Evolutionary conservation across 345 rosid species (phyloP), one percentile per base, ranked within the genome.

Genomic region (Laguncularia racemosa): DNA sequence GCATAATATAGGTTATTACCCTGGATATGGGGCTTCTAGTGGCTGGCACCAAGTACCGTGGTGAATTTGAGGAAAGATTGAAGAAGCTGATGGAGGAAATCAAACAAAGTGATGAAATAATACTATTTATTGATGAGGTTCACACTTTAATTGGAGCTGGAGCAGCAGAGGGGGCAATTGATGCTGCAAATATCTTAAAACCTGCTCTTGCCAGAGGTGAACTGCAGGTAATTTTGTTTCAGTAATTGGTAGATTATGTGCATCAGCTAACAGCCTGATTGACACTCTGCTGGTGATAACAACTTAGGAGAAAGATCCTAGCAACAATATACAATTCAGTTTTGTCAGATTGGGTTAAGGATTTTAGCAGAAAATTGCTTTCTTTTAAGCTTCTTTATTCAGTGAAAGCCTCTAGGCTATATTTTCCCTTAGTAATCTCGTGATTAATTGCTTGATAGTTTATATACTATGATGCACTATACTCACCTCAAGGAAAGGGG

Each of bases 131-230:
- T 61, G 99, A 95, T 78, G 99, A 95, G 76, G 99, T 95, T 61
- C 99, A 95, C 77, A 95, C 97, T 16, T 62, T 95, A 59, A 90
- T 95, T 52, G 99, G 97, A 59, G 97, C 99, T 20, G 99, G 97
- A 68, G 99, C 99, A 13, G 99, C 96, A 12, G 99, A 95, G 78
- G 99, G 99, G 23, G 97, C 99, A 0, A 95, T 95, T 38, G 99
- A 95, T 78, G 99, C 99, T 67, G 99, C 99, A 56, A 90, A 90
- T 75, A 95, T 95, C 65, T 78, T 95, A 77, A 95, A 95, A 71
- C 99, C 99, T 18, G 91, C 99, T 67, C 99, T 95, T 73, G 99
- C 99, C 15, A 83, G 99, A 80, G 99, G 99, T 72, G 99, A 95
- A 83, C 71, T 95, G 75, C 99, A 95, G 97, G 99, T 95, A 77